Conservation (phyloP, 768 basidiomycete genomes). For the Mycena venus region DNA sequence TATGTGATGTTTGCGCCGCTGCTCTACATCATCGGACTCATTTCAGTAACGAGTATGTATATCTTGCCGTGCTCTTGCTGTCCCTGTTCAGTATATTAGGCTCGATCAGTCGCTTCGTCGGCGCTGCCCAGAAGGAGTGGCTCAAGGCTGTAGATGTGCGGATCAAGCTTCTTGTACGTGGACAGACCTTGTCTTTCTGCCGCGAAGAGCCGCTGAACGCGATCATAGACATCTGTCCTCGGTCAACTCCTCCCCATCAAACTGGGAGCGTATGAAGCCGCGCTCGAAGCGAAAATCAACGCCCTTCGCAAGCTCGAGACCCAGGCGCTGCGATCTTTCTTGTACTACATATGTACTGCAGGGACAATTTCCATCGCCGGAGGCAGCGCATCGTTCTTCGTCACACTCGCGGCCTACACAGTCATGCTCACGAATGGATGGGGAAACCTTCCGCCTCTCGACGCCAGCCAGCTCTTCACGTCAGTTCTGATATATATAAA, state of each 20-base stretch:
- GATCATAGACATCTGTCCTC: conserved; percentile 25
- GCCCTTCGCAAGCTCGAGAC: conserved; percentile 8
- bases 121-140: conserved; percentile 18
- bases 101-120: conserved; percentile 12
- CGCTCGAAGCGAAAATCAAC: conserved; percentile 8
- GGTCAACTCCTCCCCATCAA: conserved; percentile 29
- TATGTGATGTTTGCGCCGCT: conserved; percentile 25
- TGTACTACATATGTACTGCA: not conserved
- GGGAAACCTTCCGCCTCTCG: conserved; percentile 9
- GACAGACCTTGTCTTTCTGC: not conserved
- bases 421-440: conserved; percentile 5
- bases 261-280: conserved; percentile 22
- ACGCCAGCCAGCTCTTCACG: conserved; percentile 17
- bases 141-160: conserved; percentile 16
- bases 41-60: conserved; percentile 6
- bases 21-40: conserved; percentile 9
- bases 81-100: not conserved
- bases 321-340: not conserved
- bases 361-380: conserved; percentile 6
- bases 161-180: conserved; percentile 26
- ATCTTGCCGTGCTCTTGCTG: not conserved
- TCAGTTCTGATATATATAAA: too few species aligned
- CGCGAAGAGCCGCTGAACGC: not conserved
- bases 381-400: conserved; percentile 9
- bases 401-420: conserved; percentile 18